Base-by-base conservation (phyloP, 2,329 filamentous ascomycete genomes). In the Fusarium nisikadoi region DNA sequence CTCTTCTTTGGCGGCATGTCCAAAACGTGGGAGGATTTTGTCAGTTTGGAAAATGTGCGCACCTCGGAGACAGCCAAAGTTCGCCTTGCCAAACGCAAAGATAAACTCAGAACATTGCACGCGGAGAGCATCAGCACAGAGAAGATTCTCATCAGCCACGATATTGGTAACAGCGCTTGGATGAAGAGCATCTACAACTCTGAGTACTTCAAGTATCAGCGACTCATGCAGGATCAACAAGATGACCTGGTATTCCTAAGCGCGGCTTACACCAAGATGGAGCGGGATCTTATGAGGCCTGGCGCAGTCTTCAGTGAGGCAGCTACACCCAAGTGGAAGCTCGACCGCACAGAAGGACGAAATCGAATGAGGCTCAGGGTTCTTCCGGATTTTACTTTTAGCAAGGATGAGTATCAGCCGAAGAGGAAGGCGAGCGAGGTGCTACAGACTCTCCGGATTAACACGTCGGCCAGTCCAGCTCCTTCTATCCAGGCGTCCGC, bases 141-240 rank as follows among this genome's bases (percentile, higher is more conserved):
- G 23, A 93, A 92, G 71, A 86, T 92, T 20, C 88, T 95, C 64
- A 86, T 92, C 59, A 91, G 91, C n/a, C 95, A 98, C 77, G 94
- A 97, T 76, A 90, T 93, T 72, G 93, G 94, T 2, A 95, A 96
- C 62, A 92, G 90, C 43, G 92, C 95, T 65, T 99, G 95, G 96
- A 93, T 95, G 84, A 94, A 95, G 75, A 98, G 97, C 76, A 97
- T 99, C 43, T 96, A 95, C 80, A 91, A 92, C 53, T 94, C 95
- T 0, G 96, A 99, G 79, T 92, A 96, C 73, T 89, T 95, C 78
- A 98, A 97, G 79, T 92, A 97, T 72, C 95, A 98, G 79, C 88
- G 96, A 69, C 88, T 93, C 20, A 83, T 94, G 59, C 96, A 99
- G 81, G 97, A 99, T 77, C 94, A 97, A 77, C 94, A 98, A 75